Conservation (phyloP, 768 basidiomycete genomes). For the Boletales sp. region DNA sequence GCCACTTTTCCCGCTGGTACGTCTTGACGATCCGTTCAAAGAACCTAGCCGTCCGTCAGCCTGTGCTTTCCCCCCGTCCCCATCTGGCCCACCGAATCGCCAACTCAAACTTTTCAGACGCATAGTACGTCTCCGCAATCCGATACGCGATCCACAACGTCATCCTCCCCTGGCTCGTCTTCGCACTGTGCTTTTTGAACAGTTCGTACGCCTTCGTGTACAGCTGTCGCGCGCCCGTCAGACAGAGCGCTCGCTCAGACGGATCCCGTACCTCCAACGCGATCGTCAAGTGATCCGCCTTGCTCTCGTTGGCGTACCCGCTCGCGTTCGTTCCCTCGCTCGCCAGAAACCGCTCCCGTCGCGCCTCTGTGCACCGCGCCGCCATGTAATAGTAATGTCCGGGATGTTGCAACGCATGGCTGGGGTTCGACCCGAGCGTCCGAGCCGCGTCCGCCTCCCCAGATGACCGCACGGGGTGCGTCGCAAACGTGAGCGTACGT, state of each 20-base stretch:
- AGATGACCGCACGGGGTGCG: constrained; percentile 37
- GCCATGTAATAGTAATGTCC: constrained; percentile 88
- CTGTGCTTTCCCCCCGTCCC: too few relatives aligned
- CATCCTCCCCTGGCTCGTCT: constrained; percentile 64
- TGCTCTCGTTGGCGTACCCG: constrained; percentile 85
- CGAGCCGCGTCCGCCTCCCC: constrained; percentile 59
- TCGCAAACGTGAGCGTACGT: constrained; percentile 58
- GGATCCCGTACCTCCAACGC: constrained; percentile 65
- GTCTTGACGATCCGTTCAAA: constrained; percentile 89
- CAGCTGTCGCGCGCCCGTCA: constrained; percentile 50
- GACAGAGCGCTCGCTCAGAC: background rate
- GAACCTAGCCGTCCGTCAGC: constrained; percentile 43
- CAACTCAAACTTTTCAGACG: constrained; percentile 79
- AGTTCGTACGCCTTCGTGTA: constrained; percentile 94
- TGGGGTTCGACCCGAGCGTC: constrained; percentile 71
- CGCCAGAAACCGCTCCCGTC: constrained; percentile 63
- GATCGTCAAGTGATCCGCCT: constrained; percentile 82
- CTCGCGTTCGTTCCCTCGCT: constrained; percentile 45
- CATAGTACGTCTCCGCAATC: constrained; percentile 84
- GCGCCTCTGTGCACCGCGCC: constrained; percentile 77
- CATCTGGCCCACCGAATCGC: constrained; percentile 61
- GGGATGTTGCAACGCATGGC: constrained; percentile 81
- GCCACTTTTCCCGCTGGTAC: constrained; percentile 86
- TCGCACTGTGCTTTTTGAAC: constrained; percentile 72
- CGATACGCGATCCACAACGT: constrained; percentile 89